Conservation (phyloP, 306 rosid species). For the Quercus bicolor region DNA sequence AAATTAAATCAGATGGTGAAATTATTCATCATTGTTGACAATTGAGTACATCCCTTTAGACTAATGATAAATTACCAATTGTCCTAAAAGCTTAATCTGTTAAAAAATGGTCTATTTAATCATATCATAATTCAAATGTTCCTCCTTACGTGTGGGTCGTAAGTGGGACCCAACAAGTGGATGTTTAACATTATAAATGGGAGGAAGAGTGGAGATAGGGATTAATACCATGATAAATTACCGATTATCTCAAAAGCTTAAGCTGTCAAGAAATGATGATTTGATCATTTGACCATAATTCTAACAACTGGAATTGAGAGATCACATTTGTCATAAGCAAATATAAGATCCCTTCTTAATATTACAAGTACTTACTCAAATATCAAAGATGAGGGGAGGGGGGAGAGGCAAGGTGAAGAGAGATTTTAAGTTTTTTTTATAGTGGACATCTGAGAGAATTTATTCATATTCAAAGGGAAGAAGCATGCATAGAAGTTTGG, state of each 20-base stretch:
- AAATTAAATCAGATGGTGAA: slow-evolving; percentile 7
- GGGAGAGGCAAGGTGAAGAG: not conserved
- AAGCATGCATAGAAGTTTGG: not conserved
- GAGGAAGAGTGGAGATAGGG: too few species aligned
- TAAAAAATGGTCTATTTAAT: too few species aligned
- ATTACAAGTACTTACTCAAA: not conserved
- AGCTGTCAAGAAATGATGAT: too few species aligned
- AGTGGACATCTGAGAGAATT: not conserved
- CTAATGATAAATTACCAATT: too few species aligned
- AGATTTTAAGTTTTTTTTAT: not conserved
- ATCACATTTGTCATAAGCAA: not conserved
- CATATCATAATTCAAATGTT: too few species aligned
- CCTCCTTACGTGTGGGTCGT: too few species aligned
- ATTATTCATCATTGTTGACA: not conserved
- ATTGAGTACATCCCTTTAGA: slow-evolving; percentile 9
- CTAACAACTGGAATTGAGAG: not conserved
- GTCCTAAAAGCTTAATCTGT: too few species aligned
- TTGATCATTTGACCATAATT: too few species aligned
- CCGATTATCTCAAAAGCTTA: too few species aligned
- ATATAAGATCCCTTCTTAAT: not conserved
- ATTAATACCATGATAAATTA: too few species aligned
- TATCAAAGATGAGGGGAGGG: not conserved
- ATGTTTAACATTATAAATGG: too few species aligned
- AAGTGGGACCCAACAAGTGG: too few species aligned
- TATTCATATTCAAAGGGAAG: not conserved